Evolutionary conservation across 2,329 filamentous ascomycete species (phyloP), one percentile per base, ranked within the genome.

Genomic region (Ceratocystis huliohia): DNA sequence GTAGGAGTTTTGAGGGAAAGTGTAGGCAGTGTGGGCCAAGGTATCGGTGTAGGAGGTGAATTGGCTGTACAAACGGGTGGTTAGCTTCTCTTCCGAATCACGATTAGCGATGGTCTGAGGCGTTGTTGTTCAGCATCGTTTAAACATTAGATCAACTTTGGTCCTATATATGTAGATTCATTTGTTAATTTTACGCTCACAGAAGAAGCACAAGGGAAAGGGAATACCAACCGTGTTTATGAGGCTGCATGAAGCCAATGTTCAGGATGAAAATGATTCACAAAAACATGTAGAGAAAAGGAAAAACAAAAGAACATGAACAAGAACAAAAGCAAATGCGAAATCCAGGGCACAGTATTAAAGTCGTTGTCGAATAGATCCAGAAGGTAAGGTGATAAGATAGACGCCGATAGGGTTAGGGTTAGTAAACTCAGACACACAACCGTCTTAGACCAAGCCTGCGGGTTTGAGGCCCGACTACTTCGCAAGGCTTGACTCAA

Each of bases 151-250:
- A 33, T 61, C 66, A 67, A 67, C 66, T 67, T 67, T 67, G 66
- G 59, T 44, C 61, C 66, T 67, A 53, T 61, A 20, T 22, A 37
- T 10, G 15, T 59, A n/a, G 25, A 45, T 56, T 67, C 48, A 67
- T 30, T 37, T 57, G 53, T 59, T 53, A 64, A 22, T 25, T 17
- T 20, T 53, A 50, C 33, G 5, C 13, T 5, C 37, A 37, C 10
- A 17, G 25, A 25, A 28, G 37, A 48, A n/a, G 33, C 15, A 20
- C 30, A 28, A 44, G 25, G 28, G 20, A 25, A 37, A 28, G 45
- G 28, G 20, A 17, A 65, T 67, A 68, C 66, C 48, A 68, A 68
- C 66, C 66, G 20, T 63, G 66, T 68, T 13, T 25, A 17, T 65
- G 59, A 50, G 61, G 63, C 33, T 63, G 61, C 57, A 45, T 48